Evolutionary conservation across 768 basidiomycete genomes (phyloP).

Genomic region (Boletus subcaerulescens): DNA sequence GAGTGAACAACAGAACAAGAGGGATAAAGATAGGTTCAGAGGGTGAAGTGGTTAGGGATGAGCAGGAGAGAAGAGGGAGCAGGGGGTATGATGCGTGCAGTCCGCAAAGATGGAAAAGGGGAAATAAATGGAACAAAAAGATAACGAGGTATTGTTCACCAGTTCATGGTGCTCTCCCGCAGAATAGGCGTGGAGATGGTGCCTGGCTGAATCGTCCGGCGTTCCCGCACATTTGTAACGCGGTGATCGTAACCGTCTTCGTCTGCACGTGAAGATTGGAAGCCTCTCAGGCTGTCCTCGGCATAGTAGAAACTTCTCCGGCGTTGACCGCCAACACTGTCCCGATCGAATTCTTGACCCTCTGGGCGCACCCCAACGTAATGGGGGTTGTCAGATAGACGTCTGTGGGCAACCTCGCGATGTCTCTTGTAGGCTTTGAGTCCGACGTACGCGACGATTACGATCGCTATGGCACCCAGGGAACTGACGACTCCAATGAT

Average conservation of each 20-base stretch:
- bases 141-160: conserved; percentile 42
- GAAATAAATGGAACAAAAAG: not conserved
- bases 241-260: conserved; percentile 38
- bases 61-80: not conserved
- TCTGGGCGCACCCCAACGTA: conserved; percentile 49
- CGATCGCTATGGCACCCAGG: conserved; percentile 72
- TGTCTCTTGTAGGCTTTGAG: conserved; percentile 66
- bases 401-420: conserved; percentile 65
- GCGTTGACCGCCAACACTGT: conserved; percentile 68
- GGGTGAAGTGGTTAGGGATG: not conserved
- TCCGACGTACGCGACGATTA: conserved; percentile 70
- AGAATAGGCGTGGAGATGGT: conserved; percentile 75
- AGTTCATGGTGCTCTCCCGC: conserved; percentile 82
- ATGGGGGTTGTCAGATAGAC: conserved; percentile 55
- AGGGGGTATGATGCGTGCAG: conserved; percentile 15
- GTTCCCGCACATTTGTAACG: conserved; percentile 46
- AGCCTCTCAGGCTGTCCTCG: conserved; percentile 75
- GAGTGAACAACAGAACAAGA: not conserved
- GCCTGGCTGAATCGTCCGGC: conserved; percentile 55
- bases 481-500: conserved; percentile 90
- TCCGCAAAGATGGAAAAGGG: conserved; percentile 7
- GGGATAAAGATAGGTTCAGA: conserved; percentile 2
- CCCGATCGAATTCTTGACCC: conserved; percentile 75
- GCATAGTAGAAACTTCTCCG: conserved; percentile 84
- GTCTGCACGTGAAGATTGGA: conserved; percentile 37